Conservation (phyloP, 2,329 filamentous ascomycete species). For the Cercospora canescens region DNA sequence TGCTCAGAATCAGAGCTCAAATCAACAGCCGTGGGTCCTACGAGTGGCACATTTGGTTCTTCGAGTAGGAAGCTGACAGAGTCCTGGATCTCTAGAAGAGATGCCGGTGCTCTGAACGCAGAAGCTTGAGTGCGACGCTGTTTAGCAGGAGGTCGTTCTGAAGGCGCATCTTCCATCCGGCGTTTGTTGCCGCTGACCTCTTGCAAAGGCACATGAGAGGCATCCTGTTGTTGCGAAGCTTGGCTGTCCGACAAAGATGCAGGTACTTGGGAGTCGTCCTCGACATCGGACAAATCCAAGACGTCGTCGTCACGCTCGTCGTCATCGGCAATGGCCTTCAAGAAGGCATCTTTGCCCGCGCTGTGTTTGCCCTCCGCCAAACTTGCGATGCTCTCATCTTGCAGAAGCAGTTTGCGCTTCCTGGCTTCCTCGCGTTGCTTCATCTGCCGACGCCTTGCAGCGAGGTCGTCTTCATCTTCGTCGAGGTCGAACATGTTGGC, state of each 20-base stretch:
- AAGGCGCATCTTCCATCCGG: conserved; percentile 22
- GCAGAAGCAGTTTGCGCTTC: conserved; percentile 84
- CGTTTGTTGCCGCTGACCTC: conserved; percentile 36
- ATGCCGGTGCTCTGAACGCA: conserved; percentile 63
- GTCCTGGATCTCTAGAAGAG: conserved; percentile 77
- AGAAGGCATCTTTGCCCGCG: conserved; percentile 78
- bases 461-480: conserved; percentile 84
- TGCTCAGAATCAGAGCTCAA: conserved; percentile 48
- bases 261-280: conserved; percentile 45
- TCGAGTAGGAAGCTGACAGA: conserved; percentile 83
- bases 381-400: conserved; percentile 87
- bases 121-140: conserved; percentile 39
- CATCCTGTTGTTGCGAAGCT: conserved; percentile 22
- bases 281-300: conserved; percentile 65
- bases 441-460: conserved; percentile 70
- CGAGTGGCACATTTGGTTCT: conserved; percentile 43
- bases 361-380: conserved; percentile 56
- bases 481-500: conserved; percentile 66
- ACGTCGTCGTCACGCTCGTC: conserved; percentile 63
- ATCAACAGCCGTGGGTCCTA: conserved; percentile 52
- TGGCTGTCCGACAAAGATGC: conserved; percentile 34
- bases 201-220: conserved; percentile 18
- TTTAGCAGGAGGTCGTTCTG: conserved; percentile 43
- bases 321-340: conserved; percentile 80
- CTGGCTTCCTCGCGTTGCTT: conserved; percentile 87